Base-by-base conservation (phyloP, 169 alveolate genomes). In the Cryptosporidium muris region DNA sequence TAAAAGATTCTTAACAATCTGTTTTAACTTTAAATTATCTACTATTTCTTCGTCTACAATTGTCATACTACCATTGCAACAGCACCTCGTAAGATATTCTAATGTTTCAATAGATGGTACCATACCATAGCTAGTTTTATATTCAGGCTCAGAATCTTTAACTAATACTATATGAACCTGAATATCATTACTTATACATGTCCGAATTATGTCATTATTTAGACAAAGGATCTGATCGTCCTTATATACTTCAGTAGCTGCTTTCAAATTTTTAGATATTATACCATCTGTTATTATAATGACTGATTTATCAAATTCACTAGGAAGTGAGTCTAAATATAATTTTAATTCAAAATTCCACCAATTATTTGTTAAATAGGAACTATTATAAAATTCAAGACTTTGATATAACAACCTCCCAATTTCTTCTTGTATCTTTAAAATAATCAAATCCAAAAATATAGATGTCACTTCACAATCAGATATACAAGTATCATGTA, bases 261-360 rank as follows among this genome's bases (percentile, higher is more conserved):
- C 63, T 38, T 47, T 45, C 14, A 74, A 38, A 40, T 64, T 74
- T 36, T 56, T 45, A 7, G 67, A 56, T 6, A 74, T 74, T 5
- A 60, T 63, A 36, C 85, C 85, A 12, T 63, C 60, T 40, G 85
- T 74, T 56, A 74, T 11, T 4, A 74, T 36, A n/a, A 74, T 49
- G 25, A 74, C 4, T 7, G 85, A 74, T 40, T 74, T 63, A 34
- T 34, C 14, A 34, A 14, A 60, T 14, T 37, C 40, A 14, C 25
- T 36, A 12, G 74, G 60, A 43, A 74, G 34, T 9, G 85, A 74
- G 45, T 34, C 48, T 64, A 74, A 40, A 1, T 54, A 58, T 42
- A 16, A 45, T 11, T 58, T 34, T 12, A 74, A 37, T 37, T 74
- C 85, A 8, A 14, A 48, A 11, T 25, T 34, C 74, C 74, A 74